Base-by-base conservation (phyloP, 257 asterid genomes). In the Anisodus tanguticus region DNA sequence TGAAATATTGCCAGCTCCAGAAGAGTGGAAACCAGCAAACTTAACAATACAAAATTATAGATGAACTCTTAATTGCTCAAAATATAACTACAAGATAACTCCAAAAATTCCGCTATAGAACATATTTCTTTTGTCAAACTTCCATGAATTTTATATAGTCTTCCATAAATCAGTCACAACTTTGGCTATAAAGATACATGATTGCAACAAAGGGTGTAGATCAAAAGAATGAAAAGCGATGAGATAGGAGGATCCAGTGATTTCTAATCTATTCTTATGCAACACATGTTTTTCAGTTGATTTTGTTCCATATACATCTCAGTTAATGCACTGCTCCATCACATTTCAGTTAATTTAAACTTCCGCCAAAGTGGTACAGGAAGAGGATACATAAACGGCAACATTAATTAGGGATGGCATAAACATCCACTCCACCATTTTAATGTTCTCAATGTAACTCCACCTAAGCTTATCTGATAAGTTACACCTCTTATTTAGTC, bases 291-390 rank as follows among this genome's bases (percentile, higher is more conserved):
- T 19, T 26, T 19, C 69, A 22, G 9, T 59, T 59, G 66, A 59
- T n/a, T 17, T 59, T n/a, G 31, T 59, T n/a, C 31, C 66, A 59
- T 59, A 41, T 4, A 41, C 13, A 69, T 69, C 51, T 69, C 77
- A 69, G 77, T 17, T 69, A 39, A 69, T 69, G 3, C 19, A 68
- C 35, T 69, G 54, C 53, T 47, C 78, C 26, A 16, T 16, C 41
- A 69, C 4, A 70, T 70, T 69, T 70, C 55, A 71, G 39, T n/a
- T 71, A 47, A 71, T 43, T 71, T 45, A 71, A 71, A 71, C 57
- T n/a, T 71, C 58, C n/a, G n/a, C 17, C 9, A 3, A 71, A 8
- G 37, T 45, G 58, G 79, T 9, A 45, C 4, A 2, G 17, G 9
- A 43, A 71, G 79, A n/a, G 35, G 37, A 71, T 71, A 45, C 79